Percentiles rank a stretch among this genome's conserved stretches.
These are phyloP conservation scores for Polygonum maritimum DNA, from an alignment of 148 eudicot genomes.

Conservation along the genomic window DNA sequence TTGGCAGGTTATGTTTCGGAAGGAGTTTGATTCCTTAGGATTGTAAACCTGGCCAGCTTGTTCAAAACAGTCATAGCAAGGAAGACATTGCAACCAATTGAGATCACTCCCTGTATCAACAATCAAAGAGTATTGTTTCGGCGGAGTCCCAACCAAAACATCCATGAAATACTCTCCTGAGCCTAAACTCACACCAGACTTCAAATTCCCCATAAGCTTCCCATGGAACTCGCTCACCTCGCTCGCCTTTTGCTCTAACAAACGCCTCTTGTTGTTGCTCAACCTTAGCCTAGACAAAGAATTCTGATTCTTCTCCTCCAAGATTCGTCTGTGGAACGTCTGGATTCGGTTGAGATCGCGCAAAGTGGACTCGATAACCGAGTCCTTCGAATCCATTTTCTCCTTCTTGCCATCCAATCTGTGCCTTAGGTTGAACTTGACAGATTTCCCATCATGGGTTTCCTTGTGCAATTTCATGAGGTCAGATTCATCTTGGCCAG, in stretches of 20 bases:
- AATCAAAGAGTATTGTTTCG: conserved; percentile 62
- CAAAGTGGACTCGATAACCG: conserved; percentile 37
- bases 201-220: conserved; percentile 58
- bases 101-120: conserved; percentile 97
- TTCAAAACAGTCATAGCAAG: conserved; percentile 80
- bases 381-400: conserved; percentile 16
- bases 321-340: conserved; percentile 46
- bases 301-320: conserved; percentile 58
- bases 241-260: conserved; percentile 11
- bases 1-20: conserved; percentile 48
- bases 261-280: conserved; percentile 17
- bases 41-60: conserved; percentile 70
- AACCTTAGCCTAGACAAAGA: conserved; percentile 25
- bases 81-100: conserved; percentile 87
- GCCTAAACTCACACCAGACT: conserved; percentile 90
- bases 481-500: background rate
- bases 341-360: conserved; percentile 63
- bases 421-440: conserved; percentile 58
- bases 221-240: conserved; percentile 21
- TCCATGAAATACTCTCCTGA: conserved; percentile 98
- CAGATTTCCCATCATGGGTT: conserved; percentile 14
- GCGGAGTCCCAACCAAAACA: conserved; percentile 84
- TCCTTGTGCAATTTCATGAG: background rate
- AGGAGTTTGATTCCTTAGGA: conserved; percentile 53
- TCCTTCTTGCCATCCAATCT: conserved; percentile 15